Evolutionary conservation across 768 basidiomycete species (phyloP).

Genomic region (Termitomyces sp.): DNA sequence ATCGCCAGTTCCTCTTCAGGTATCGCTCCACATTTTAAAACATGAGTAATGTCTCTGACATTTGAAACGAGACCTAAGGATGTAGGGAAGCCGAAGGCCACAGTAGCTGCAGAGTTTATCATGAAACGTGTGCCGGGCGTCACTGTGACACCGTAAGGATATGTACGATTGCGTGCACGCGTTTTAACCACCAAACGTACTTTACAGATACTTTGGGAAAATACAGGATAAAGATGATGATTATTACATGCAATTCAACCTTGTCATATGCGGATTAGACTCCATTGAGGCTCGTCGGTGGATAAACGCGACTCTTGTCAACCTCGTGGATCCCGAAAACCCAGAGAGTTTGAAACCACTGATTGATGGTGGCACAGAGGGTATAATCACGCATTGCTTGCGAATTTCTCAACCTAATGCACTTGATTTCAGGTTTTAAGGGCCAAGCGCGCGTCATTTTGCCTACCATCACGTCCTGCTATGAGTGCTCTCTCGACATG

Average conservation of each 20-base stretch:
- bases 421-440: conserved; percentile 73
- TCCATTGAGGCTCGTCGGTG: conserved; percentile 96
- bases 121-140: conserved; percentile 96
- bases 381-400: conserved; percentile 30
- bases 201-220: conserved; percentile 83
- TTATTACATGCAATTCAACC: conserved; percentile 95
- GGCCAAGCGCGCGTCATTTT: conserved; percentile 97
- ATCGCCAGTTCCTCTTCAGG: conserved; percentile 98
- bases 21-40: conserved; percentile 24
- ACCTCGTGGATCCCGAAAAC: conserved; percentile 88
- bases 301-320: conserved; percentile 98
- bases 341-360: conserved; percentile 93
- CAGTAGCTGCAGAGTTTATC: conserved; percentile 90
- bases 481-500: conserved; percentile 98
- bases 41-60: conserved; percentile 1
- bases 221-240: conserved; percentile 96
- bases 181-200: background rate
- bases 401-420: background rate
- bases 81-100: conserved; percentile 92
- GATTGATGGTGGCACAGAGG: conserved; percentile 98
- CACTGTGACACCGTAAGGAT: conserved; percentile 89
- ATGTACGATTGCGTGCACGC: background rate
- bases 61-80: conserved; percentile 64
- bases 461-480: conserved; percentile 92
- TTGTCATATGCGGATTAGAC: conserved; percentile 96